Evolutionary conservation across 441 rosid genomes (phyloP).

Genomic region (Populus hybrid): DNA sequence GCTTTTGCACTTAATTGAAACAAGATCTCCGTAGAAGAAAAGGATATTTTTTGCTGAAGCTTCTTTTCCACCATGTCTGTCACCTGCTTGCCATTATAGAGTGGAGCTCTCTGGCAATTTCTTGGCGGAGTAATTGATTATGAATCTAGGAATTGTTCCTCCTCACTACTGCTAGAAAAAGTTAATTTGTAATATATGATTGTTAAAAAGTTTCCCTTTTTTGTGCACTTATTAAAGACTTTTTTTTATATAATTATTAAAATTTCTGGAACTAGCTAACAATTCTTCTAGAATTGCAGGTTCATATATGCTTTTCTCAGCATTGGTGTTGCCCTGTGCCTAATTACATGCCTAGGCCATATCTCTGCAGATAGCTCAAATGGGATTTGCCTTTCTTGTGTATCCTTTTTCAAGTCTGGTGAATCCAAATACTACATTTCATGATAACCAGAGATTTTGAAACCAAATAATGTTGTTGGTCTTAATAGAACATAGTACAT

Average conservation of each 20-base stretch:
- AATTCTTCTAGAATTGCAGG: conserved; percentile 32
- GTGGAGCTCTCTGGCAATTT: background rate
- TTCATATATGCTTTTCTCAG: conserved; percentile 40
- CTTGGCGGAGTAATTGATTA: background rate
- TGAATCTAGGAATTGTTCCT: background rate
- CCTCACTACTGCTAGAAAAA: background rate
- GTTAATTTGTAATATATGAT: background rate
- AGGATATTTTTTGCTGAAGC: background rate
- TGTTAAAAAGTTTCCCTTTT: background rate
- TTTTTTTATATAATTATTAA: too few species aligned
- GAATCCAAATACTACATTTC: background rate
- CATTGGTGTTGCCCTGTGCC: conserved; percentile 39
- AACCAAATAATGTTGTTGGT: conserved; percentile 5
- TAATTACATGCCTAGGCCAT: conserved; percentile 47
- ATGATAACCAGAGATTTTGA: background rate
- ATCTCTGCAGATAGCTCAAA: conserved; percentile 44
- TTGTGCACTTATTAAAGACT: background rate
- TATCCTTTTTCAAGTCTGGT: conserved; percentile 35
- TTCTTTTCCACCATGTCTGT: background rate
- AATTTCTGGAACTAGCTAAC: background rate
- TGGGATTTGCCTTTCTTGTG: conserved; percentile 49
- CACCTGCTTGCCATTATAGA: background rate
- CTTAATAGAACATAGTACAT: conserved; percentile 37
- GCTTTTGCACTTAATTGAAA: background rate
- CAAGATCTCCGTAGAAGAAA: background rate